These are phyloP conservation scores for Dothidotthia symphoricarpi DNA, from an alignment of 2,329 filamentous ascomycete genomes.

Conservation along the genomic window DNA sequence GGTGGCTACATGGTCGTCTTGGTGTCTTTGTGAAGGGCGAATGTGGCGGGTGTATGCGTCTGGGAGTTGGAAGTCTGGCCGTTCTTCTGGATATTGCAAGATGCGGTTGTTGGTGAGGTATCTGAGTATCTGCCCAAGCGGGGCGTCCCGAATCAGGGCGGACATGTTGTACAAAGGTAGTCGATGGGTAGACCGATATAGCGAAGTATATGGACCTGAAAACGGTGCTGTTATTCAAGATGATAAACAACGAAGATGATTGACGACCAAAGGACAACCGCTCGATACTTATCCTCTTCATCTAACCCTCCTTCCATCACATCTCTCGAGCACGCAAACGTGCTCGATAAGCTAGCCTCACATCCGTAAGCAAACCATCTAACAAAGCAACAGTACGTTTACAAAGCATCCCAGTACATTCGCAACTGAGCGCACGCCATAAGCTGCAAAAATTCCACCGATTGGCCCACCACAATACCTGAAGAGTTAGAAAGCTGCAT, in stretches of 20 bases:
- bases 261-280: not conserved
- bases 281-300: conserved; percentile 1
- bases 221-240: not conserved
- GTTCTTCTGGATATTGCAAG: conserved; percentile 61
- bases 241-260: not conserved
- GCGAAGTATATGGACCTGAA: not conserved
- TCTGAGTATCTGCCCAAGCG: conserved; percentile 59
- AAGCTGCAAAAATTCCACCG: too few relatives aligned
- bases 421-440: too few relatives aligned
- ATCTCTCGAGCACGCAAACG: too few relatives aligned
- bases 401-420: too few relatives aligned
- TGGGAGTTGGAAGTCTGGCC: conserved; percentile 55
- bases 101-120: conserved; percentile 53
- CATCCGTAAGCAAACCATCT: not conserved
- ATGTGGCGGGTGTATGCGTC: conserved; percentile 37
- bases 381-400: not conserved
- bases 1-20: conserved; percentile 7
- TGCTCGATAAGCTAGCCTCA: too few relatives aligned
- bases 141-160: conserved; percentile 54
- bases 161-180: conserved; percentile 35
- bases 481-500: too few relatives aligned
- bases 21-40: conserved; percentile 9
- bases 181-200: not conserved
- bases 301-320: not conserved
- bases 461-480: too few relatives aligned